Base-by-base conservation (phyloP, 108 stramenopile species). In the Cyclotella atomus region DNA sequence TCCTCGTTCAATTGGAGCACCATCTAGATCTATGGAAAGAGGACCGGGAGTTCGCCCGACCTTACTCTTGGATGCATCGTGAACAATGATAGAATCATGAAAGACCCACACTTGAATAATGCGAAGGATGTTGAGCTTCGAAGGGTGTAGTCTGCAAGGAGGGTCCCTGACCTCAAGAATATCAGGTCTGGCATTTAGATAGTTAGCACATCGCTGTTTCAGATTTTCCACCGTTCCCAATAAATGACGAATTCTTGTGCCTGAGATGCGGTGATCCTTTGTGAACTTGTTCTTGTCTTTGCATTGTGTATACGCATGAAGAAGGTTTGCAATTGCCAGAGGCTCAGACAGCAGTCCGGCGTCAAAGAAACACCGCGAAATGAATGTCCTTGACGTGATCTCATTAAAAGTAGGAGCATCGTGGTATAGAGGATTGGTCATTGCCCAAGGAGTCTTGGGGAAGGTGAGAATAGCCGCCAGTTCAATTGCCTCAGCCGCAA, bases 311-410 rank as follows among this genome's bases (percentile, higher is more conserved):
- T 84, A 91, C 12, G 84, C 90, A 80, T 80, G 85, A 16, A 95
- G 73, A 16, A 92, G 81, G 55, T 91, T 90, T 71, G 90, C 85
- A 43, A 85, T 67, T 24, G 71, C 85, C 52, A 93, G 43, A 1
- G 93, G 91, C 46, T 96, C 95, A 10, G 93, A 94, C 53, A 83
- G 90, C 14, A 91, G 70, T 19, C 88, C 88, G n/a, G 78, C 82
- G 71, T 94, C 95, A 66, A 89, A 93, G 32, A 74, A 76, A 56
- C 79, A 85, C 68, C 81, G 79, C 6, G 89, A 71, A 24, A 77
- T 55, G 56, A 86, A 96, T 10, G 87, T 84, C 43, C 68, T 71
- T 1, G 83, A 75, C 10, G 77, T 55, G 28, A 71, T 63, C 14
- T 73, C 68, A 56, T 95, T 92, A 68, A 84, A 95, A 1, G 69